Evolutionary conservation across 345 rosid genomes (phyloP), one percentile per base, ranked within the genome.

Genomic region (Melaleuca alternifolia): DNA sequence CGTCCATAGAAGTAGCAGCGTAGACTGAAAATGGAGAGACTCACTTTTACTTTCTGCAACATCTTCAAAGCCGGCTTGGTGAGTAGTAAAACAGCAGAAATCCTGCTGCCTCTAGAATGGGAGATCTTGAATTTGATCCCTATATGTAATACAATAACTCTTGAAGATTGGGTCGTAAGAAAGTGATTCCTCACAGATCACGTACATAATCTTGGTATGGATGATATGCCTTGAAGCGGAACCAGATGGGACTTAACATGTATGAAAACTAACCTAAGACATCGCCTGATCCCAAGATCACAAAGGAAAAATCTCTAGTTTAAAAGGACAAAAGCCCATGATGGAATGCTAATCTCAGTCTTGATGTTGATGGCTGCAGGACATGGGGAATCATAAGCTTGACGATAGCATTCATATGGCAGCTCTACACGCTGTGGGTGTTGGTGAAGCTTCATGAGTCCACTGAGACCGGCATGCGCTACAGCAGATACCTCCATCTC

Each of bases 381-480:
- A 75, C 85, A 10, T 90, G 88, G 90, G 90, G 86, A 50, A 28
- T 88, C 85, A 85, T 88, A 61, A 87, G 91, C 84, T 87, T 92
- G 88, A 86, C 86, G 10, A 37, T 89, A 48, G 91, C 90, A 48
- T 92, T 87, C 84, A 4, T 85, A 1, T 90, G 93, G 93, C 90
- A 92, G 53, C 87, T 92, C 15, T 90, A 90, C 57, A 90, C 92
- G 10, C 85, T 88, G 37, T 90, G 89, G 89, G 33, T 88, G 61
- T 65, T 91, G 14, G 87, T 90, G 82, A 86, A 87, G 82, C 91
- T 91, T 46, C 91, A 90, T 33, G 91, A 91, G 76, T 87, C 91
- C 81, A 41, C 84, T n/a, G 91, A 84, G 52, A 89, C 88, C 2
- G 90, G 91, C 57, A 88, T 82, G 86, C 91, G 91, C 14, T 87